Evolutionary conservation across 2,329 filamentous ascomycete genomes (phyloP), one percentile per base, ranked within the genome.

Genomic region (Trichothecium roseum): DNA sequence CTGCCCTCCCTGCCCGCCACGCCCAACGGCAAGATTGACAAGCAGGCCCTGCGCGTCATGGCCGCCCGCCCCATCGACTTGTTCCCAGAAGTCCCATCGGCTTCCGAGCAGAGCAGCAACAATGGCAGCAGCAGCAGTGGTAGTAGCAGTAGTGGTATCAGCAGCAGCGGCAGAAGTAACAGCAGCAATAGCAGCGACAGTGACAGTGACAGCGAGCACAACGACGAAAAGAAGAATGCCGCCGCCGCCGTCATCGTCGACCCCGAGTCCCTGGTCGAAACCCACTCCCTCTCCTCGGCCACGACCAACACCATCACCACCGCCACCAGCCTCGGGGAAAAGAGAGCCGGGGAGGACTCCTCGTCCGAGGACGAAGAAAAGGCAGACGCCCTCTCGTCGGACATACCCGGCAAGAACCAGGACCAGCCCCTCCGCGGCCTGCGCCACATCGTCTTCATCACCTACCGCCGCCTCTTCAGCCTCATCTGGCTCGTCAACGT

Each of bases 381-480:
- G n/a, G n/a, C n/a, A n/a, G n/a, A n/a, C n/a, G 45, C 52, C 34
- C 46, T 59, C 22, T 42, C 43, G 22, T 36, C 40, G 5, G 55
- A 56, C 5, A 42, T 68, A 5, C 63, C 64, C 3, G 48, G 49
- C 7, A 70, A 70, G 50, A 55, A 52, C 14, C 54, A 55, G 18
- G 43, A 49, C 3, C 59, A 60, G 28, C 56, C 55, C 5, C 51
- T 56, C 38, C 55, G 62, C 34, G 60, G 57, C 35, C 42, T 68
- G 20, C 54, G 61, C 20, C 55, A 62, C 46, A 59, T 61, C 20
- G 50, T 72, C 38, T 60, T 74, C 45, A 69, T 68, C 36, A 58
- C 68, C 18, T 78, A 78, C 45, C 64, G 73, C 16, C 63, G 67
- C 4, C 63, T 78, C 8, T 76, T 78, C 52, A 66, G 67, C 29